Evolutionary conservation across 2,329 filamentous ascomycete genomes (phyloP).

Genomic region (Phialophora tarda): DNA sequence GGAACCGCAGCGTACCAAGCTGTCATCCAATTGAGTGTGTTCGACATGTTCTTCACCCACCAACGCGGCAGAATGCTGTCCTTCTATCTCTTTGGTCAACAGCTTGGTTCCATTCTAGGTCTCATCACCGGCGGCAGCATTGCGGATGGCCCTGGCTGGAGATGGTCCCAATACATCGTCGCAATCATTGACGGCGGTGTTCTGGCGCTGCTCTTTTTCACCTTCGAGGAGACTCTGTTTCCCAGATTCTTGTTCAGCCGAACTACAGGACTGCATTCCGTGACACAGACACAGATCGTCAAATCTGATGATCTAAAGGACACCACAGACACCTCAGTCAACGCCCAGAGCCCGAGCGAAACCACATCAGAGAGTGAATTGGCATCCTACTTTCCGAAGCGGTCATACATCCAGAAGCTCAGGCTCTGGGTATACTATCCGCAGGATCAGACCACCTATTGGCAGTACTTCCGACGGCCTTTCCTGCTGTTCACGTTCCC

Average conservation of each 20-base stretch:
- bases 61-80: conserved; percentile 57
- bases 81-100: conserved; percentile 53
- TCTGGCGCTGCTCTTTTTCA: conserved; percentile 43
- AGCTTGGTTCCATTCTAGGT: conserved; percentile 45
- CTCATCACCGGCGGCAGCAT: conserved; percentile 45
- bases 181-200: conserved; percentile 42
- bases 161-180: conserved; percentile 46
- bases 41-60: conserved; percentile 58
- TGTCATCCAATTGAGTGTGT: conserved; percentile 52
- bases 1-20: conserved; percentile 57
- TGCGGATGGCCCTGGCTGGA: conserved; percentile 45
- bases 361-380: conserved; percentile 40
- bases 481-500: conserved; percentile 50
- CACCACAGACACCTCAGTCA: conserved; percentile 8
- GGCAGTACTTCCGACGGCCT: conserved; percentile 49
- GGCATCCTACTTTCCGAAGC: conserved; percentile 33
- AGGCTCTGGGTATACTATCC: conserved; percentile 33
- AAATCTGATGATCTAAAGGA: conserved; percentile 9
- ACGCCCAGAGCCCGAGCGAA: conserved; percentile 19
- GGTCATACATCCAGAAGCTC: conserved; percentile 40
- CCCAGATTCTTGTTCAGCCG: conserved; percentile 35
- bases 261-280: conserved; percentile 29
- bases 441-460: conserved; percentile 47
- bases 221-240: conserved; percentile 46
- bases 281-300: not conserved